Conservation (phyloP, 371 early-diverging fungal species). For the Saksenaea oblongispora region DNA sequence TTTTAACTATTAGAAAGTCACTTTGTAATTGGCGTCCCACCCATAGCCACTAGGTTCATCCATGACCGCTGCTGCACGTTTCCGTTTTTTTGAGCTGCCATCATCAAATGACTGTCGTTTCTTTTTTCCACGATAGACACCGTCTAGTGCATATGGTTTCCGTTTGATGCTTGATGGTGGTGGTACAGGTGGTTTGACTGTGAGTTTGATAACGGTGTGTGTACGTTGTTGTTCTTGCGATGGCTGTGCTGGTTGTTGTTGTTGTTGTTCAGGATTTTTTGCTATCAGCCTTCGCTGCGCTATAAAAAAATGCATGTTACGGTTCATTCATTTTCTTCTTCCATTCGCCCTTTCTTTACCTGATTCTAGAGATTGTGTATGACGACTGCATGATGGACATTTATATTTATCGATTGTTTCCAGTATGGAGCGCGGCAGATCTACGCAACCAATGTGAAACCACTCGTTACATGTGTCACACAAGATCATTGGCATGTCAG, state of each 20-base stretch:
- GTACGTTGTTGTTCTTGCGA: background rate
- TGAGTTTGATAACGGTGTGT: constrained; percentile 8
- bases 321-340: background rate
- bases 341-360: background rate
- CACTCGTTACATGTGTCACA: constrained; percentile 65
- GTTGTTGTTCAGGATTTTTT: background rate
- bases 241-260: too few species aligned
- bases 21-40: background rate
- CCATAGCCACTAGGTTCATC: background rate
- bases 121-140: background rate
- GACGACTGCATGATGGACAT: constrained; percentile 16
- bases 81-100: background rate
- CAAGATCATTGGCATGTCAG: constrained; percentile 45
- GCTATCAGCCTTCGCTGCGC: background rate
- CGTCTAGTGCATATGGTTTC: background rate
- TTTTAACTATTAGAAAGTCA: background rate
- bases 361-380: background rate
- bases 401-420: constrained; percentile 25
- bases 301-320: background rate
- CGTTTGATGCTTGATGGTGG: background rate
- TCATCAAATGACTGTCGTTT: background rate
- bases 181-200: constrained; percentile 11
- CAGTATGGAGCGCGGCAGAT: constrained; percentile 15
- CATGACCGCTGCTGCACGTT: background rate
- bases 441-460: constrained; percentile 60